A percentile compares a stretch with the other conserved stretches of the same genome.
These are phyloP conservation scores for Sugiyamaella lignohabitans DNA, from an alignment of 805 yeast genomes.

Conservation along the genomic window DNA sequence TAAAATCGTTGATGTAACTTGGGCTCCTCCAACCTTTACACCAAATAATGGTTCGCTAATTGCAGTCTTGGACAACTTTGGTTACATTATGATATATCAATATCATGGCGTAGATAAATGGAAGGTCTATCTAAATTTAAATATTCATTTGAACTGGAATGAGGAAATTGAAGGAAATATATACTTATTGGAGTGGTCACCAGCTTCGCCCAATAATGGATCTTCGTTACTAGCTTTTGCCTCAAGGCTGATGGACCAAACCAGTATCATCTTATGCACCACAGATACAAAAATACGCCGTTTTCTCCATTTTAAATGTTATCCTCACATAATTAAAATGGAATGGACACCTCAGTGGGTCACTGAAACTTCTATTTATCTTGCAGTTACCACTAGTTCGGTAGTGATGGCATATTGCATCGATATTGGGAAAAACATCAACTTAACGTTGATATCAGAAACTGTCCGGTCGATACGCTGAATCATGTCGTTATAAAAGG, in stretches of 20 bases:
- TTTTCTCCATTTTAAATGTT: background rate
- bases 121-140: background rate
- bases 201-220: background rate
- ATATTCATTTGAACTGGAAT: background rate
- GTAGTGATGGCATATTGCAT: too few species aligned
- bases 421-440: too few species aligned
- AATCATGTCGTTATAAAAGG: too few species aligned
- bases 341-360: background rate
- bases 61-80: background rate
- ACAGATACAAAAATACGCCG: background rate
- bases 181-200: background rate
- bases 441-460: too few species aligned
- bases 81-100: background rate
- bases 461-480: too few species aligned
- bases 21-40: background rate
- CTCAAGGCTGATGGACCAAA: background rate
- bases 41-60: background rate
- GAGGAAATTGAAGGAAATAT: background rate
- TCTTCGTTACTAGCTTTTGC: background rate
- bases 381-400: background rate
- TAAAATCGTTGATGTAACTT: background rate
- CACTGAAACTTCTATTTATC: background rate
- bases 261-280: background rate
- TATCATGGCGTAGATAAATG: background rate
- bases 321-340: background rate